These are phyloP conservation scores for Amphibolis antarctica DNA, from an alignment of 106 monocot genomes.

Conservation along the genomic window DNA sequence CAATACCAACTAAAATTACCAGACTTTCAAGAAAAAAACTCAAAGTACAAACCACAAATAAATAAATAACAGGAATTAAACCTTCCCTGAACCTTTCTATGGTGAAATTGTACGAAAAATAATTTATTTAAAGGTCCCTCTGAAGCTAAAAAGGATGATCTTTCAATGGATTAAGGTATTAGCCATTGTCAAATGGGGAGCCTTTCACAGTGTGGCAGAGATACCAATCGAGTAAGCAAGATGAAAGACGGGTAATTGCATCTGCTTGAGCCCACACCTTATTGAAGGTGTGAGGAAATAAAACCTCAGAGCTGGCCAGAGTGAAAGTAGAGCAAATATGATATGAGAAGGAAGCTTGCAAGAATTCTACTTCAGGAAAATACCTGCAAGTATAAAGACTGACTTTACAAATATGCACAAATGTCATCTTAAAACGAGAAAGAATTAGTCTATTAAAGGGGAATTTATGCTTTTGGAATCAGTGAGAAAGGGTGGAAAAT, in stretches of 20 bases:
- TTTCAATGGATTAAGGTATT: neutral
- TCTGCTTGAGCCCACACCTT: constrained; percentile 69
- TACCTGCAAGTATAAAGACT: neutral
- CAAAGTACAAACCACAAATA: neutral
- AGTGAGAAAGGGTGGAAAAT: too few species aligned
- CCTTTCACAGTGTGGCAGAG: constrained; percentile 2
- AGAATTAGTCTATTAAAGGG: too few species aligned
- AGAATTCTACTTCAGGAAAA: constrained; percentile 24
- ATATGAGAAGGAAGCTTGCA: constrained; percentile 10
- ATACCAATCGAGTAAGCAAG: neutral
- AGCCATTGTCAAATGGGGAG: constrained; percentile 25
- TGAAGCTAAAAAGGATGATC: neutral
- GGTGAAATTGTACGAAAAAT: neutral
- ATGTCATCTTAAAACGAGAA: neutral
- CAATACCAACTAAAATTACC: neutral
- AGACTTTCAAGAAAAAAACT: too few species aligned
- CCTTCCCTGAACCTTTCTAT: neutral
- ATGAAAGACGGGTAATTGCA: neutral
- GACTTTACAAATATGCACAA: neutral
- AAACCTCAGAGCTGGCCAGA: constrained; percentile 53
- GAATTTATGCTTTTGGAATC: too few species aligned
- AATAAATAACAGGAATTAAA: neutral
- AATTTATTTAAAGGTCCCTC: neutral
- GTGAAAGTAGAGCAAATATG: constrained; percentile 32
- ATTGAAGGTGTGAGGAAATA: constrained; percentile 61